Evolutionary conservation across 208 protist species (phyloP).

Genomic region (Porcisia hertigi): DNA sequence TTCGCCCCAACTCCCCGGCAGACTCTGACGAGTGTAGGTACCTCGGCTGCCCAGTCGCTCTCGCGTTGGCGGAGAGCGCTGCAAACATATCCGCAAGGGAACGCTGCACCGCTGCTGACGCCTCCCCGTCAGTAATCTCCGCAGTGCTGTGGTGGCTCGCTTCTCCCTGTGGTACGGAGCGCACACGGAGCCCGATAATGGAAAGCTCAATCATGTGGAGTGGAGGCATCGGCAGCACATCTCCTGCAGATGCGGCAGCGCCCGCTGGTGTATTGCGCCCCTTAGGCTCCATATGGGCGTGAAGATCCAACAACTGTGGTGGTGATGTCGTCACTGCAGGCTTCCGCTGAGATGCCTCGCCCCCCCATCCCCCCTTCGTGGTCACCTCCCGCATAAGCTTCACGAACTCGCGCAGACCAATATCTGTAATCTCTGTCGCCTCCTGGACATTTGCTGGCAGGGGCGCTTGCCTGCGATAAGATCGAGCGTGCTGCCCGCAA

Average conservation of each 20-base stretch:
- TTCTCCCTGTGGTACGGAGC: neutral
- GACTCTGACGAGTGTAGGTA: too few relatives aligned
- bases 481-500: constrained; percentile 32
- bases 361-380: too few relatives aligned
- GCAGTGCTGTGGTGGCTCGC: neutral
- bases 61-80: constrained; percentile 5
- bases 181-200: constrained; percentile 20
- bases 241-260: neutral
- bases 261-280: neutral
- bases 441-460: constrained; percentile 5
- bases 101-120: constrained; percentile 1
- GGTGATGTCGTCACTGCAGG: neutral
- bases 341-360: neutral
- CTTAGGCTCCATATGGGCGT: neutral
- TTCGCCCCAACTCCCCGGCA: neutral
- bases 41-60: neutral
- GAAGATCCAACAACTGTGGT: neutral
- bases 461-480: constrained; percentile 22
- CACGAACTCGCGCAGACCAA: constrained; percentile 14
- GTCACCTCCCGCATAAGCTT: constrained; percentile 23
- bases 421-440: constrained; percentile 10
- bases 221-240: constrained; percentile 23
- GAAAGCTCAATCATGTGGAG: constrained; percentile 26
- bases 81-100: constrained; percentile 28
- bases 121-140: neutral